Base-by-base conservation (phyloP, 2,329 filamentous ascomycete species). In the Blumeria hordei region DNA sequence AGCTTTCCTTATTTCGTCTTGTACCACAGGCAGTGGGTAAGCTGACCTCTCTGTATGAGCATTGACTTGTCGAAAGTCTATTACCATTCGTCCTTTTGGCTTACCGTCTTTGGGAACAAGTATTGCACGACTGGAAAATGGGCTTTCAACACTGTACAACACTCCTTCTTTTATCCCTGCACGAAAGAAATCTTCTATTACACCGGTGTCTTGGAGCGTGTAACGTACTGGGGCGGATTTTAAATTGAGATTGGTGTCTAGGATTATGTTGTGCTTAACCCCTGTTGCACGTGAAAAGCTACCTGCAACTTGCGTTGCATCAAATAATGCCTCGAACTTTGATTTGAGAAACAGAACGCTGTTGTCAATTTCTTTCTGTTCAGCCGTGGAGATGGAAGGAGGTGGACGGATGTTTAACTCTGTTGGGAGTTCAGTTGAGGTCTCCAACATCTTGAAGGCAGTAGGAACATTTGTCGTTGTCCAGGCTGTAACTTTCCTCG, bases 1-100 rank as follows among this genome's bases (percentile, higher is more conserved):
- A 37, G 50, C 50, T 33, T 53, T 53, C 11, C n/a, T 33, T 12
- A 53, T 53, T 53, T 53, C 18, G 39, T 39, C 50, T 53, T 37
- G 18, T 16, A 39, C 50, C 9, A 33, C 32, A 8, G 37, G 36
- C 7, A 53, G 16, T 21, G 16, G 11, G 18, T 53, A 39, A 21
- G 50, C 50, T 21, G 50, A 53, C 9, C 41, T 53, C 9, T 39
- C 50, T 6, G 35, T 18, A 21, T 53, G 3, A 7, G 50, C 50
- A 14, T 53, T 39, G 41, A 53, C 41, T 39, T 16, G 16, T 18
- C 50, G 34, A 39, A 53, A 53, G 28, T 53, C 50, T 18, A 39
- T 53, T 7, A 53, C 50, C 18, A 53, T 53, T 39, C 50, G 50
- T 12, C 50, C 34, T 39, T 53, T 53, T 18, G 50, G 34, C 12